Conservation (phyloP, 2,329 filamentous ascomycete species). For the Aspergillus fumigatus region DNA sequence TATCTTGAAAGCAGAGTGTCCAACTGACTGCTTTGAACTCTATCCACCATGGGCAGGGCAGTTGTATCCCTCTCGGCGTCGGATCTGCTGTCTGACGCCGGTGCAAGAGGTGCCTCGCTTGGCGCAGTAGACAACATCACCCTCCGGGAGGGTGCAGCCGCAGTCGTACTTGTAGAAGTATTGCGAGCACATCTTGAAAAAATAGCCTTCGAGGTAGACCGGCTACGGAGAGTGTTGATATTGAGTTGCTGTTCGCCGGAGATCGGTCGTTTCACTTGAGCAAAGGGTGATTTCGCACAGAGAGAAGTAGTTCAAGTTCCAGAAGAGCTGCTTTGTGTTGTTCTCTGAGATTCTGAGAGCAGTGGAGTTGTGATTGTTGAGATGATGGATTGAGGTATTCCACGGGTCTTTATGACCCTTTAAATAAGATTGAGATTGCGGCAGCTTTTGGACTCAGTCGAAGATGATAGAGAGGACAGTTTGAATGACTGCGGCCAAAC, state of each 20-base stretch:
- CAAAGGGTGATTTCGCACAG: background rate
- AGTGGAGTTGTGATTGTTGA: conserved; percentile 1
- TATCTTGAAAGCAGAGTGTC: background rate
- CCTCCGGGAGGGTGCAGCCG: conserved; percentile 31
- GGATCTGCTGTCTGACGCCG: conserved; percentile 30
- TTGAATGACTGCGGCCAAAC: conserved; percentile 13
- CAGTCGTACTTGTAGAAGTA: conserved; percentile 37
- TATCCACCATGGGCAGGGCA: conserved; percentile 29
- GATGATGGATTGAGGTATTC: conserved; percentile 11
- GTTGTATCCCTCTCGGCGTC: conserved; percentile 28
- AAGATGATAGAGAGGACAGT: conserved; percentile 11
- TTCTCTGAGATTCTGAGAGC: background rate
- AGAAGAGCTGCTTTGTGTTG: background rate
- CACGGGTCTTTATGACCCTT: conserved; percentile 15
- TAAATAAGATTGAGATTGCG: conserved; percentile 20
- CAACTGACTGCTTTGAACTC: background rate
- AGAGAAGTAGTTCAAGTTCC: background rate
- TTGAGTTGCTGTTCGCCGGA: background rate
- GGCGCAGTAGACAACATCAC: conserved; percentile 32
- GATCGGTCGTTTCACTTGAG: background rate
- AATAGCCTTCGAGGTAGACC: background rate
- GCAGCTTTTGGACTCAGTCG: conserved; percentile 10
- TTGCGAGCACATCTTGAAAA: conserved; percentile 31
- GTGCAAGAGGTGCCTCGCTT: conserved; percentile 28
- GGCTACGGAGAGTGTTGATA: background rate